phyloP scores from a whole-genome alignment of 1,139 yeast species.

The Debaryomyces psychrophilus region DNA sequence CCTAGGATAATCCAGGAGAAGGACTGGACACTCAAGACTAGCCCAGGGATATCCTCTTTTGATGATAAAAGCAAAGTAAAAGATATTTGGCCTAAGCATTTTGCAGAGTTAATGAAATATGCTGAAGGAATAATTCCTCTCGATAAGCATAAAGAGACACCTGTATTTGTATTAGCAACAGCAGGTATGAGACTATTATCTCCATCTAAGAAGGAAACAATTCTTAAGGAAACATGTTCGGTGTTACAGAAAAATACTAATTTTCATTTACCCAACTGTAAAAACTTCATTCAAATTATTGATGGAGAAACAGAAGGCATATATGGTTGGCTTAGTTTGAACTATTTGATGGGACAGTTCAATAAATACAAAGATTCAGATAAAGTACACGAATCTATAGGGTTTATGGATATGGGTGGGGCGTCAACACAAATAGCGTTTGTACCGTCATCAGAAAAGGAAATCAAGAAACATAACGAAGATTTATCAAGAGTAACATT shows the following conservation, averaged over 20 bases:
- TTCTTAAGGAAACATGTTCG: constrained; percentile 56
- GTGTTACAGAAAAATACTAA: constrained; percentile 50
- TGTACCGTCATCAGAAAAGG: constrained; percentile 60
- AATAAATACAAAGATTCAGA: constrained; percentile 41
- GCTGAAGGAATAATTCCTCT: constrained; percentile 64
- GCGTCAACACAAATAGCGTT: constrained; percentile 84
- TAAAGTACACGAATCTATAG: constrained; percentile 55
- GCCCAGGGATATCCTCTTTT: constrained; percentile 72
- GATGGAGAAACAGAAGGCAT: constrained; percentile 83
- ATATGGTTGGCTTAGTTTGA: constrained; percentile 79
- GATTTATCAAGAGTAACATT: constrained; percentile 62
- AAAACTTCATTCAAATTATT: constrained; percentile 65
- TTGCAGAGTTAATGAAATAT: constrained; percentile 54
- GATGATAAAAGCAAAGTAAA: constrained; percentile 41
- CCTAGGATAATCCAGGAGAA: constrained; percentile 63
- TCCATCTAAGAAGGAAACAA: constrained; percentile 47
- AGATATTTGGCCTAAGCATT: constrained; percentile 63
- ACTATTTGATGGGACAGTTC: constrained; percentile 63
- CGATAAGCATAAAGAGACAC: constrained; percentile 57
- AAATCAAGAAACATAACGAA: constrained; percentile 58
- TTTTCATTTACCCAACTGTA: constrained; percentile 56
- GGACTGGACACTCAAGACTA: constrained; percentile 62
- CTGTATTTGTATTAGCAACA: constrained; percentile 73
- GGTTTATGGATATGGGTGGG: constrained; percentile 92
- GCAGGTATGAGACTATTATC: constrained; percentile 77